A percentile compares a stretch with the other conserved stretches of the same genome.
phyloP scores from a whole-genome alignment of 495 filamentous ascomycete genomes.

The Neurospora sp. region DNA sequence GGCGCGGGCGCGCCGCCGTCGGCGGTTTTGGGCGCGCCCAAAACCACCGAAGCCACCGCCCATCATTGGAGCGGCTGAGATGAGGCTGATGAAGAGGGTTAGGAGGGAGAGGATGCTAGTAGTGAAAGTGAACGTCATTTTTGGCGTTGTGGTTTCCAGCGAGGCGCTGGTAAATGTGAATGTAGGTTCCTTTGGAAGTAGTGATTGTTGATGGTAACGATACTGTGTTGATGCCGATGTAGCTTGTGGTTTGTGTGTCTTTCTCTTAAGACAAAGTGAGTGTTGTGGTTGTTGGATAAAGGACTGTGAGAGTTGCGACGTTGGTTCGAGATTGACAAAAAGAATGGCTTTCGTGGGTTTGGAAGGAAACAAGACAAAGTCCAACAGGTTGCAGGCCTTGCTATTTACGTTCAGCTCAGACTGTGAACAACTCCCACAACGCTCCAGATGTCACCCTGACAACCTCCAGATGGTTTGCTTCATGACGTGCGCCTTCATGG shows the following conservation, averaged over 20 bases:
- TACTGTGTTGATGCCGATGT: not conserved
- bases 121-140: not conserved
- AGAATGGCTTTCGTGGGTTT: not conserved
- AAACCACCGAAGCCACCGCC: not conserved
- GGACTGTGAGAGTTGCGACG: not conserved
- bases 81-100: not conserved
- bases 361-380: not conserved
- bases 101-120: not conserved
- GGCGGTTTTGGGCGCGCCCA: too few species aligned
- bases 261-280: not conserved
- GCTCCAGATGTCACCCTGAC: not conserved
- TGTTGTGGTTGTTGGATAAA: not conserved
- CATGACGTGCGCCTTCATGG: not conserved
- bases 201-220: not conserved
- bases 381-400: not conserved
- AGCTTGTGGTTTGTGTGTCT: not conserved
- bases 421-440: not conserved
- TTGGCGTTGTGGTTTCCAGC: not conserved
- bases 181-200: not conserved
- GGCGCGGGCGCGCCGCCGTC: too few species aligned
- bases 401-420: not conserved
- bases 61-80: not conserved
- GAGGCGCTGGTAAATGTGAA: not conserved
- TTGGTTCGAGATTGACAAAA: not conserved
- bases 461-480: not conserved